These are phyloP conservation scores for Trichoderma sp. DNA, from an alignment of 2,329 filamentous ascomycete species.

Conservation along the genomic window DNA sequence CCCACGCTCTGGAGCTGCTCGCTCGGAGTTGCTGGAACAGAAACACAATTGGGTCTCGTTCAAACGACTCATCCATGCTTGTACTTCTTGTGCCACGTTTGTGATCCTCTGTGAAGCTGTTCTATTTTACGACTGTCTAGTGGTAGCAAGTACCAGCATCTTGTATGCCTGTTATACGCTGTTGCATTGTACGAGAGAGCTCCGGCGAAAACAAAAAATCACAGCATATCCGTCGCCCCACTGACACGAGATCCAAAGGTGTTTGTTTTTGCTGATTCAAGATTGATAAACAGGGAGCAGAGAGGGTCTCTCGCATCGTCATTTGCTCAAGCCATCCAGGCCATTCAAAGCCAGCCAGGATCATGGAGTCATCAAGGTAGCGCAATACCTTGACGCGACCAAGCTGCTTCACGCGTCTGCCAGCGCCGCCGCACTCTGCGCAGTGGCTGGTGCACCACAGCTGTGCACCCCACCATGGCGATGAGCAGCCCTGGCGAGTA, in stretches of 20 bases:
- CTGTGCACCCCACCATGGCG: constrained; percentile 13
- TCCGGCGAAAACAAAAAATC: neutral
- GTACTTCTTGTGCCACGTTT: neutral
- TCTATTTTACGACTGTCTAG: neutral
- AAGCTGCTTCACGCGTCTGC: constrained; percentile 27
- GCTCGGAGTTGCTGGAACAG: neutral
- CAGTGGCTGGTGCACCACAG: constrained; percentile 24
- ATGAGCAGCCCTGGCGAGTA: neutral
- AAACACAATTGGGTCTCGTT: neutral
- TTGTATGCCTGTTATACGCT: neutral
- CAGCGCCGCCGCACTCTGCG: constrained; percentile 5
- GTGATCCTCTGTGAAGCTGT: neutral
- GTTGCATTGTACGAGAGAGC: neutral
- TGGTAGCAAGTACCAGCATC: neutral
- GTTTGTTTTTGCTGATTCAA: constrained; percentile 22
- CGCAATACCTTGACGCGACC: constrained; percentile 29
- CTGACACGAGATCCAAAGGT: constrained; percentile 13
- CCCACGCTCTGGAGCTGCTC: constrained; percentile 1
- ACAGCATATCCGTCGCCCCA: neutral
- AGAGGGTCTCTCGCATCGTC: neutral
- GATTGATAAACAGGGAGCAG: constrained; percentile 15
- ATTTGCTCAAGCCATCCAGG: neutral
- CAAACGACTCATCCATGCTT: neutral
- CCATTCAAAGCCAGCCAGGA: neutral
- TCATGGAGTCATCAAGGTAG: neutral